Evolutionary conservation across 768 basidiomycete genomes (phyloP).

Genomic region (Daedaleopsis sinensis): DNA sequence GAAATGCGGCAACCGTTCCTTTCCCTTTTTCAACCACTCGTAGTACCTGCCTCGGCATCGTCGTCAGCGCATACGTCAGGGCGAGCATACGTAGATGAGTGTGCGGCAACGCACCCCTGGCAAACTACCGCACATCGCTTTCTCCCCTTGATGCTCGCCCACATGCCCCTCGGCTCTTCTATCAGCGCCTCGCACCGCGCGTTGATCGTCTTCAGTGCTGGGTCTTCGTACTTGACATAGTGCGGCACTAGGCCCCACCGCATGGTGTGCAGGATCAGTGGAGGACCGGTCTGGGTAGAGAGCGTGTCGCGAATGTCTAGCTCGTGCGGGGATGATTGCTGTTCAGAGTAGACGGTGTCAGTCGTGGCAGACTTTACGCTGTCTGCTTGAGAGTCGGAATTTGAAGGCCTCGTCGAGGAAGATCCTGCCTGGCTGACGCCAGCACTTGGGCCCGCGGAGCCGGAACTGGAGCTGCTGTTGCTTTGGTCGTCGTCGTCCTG

Average conservation of each 20-base stretch:
- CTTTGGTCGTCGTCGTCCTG: slow-evolving; percentile 34
- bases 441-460: no score
- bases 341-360: not conserved
- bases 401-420: no score
- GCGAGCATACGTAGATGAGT: not conserved
- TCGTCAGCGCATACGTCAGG: not conserved
- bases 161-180: slow-evolving; percentile 74
- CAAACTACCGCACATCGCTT: slow-evolving; percentile 87
- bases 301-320: not conserved
- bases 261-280: slow-evolving; percentile 75
- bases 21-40: slow-evolving; percentile 91
- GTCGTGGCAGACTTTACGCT: no score
- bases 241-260: slow-evolving; percentile 90
- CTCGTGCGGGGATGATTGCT: no score
- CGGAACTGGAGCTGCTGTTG: not conserved
- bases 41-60: slow-evolving; percentile 66
- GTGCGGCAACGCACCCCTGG: slow-evolving; percentile 54
- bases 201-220: slow-evolving; percentile 82
- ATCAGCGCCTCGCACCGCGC: slow-evolving; percentile 83
- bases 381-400: no score
- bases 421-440: no score
- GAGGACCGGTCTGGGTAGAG: slow-evolving; percentile 16
- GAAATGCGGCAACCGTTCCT: slow-evolving; percentile 80
- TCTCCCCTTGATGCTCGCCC: slow-evolving; percentile 79
- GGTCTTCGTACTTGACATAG: slow-evolving; percentile 79